Conservation (phyloP, 1,284 basidiomycete genomes). For the Apiotrichum montevideense region DNA sequence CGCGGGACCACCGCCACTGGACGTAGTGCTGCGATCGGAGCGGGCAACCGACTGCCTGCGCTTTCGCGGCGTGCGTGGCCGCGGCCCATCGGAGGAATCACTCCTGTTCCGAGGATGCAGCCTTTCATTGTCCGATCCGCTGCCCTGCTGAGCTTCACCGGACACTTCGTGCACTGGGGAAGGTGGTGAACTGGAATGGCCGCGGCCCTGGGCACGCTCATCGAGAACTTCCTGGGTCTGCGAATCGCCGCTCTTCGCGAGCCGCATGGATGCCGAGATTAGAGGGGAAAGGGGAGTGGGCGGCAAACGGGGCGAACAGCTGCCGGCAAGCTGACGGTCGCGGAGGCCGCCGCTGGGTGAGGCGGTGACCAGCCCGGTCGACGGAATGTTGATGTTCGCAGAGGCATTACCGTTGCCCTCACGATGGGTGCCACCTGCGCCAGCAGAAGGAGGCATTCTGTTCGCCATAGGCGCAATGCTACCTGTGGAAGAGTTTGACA, state of each 20-base stretch:
- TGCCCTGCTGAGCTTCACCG: background rate
- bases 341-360: conserved; percentile 2
- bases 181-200: conserved; percentile 17
- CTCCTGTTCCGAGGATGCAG: background rate
- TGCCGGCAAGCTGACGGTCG: background rate
- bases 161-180: conserved; percentile 38
- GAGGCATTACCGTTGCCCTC: background rate
- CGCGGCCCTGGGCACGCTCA: conserved; percentile 3
- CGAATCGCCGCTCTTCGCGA: conserved; percentile 3
- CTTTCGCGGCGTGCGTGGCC: conserved; percentile 20
- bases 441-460: background rate
- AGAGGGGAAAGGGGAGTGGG: conserved; percentile 10
- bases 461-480: conserved; percentile 5
- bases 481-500: conserved; percentile 30
- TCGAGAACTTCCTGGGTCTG: conserved; percentile 14
- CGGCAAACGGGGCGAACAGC: background rate
- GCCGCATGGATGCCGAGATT: background rate
- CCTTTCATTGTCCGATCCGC: conserved; percentile 3
- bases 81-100: conserved; percentile 9
- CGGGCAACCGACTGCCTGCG: conserved; percentile 32
- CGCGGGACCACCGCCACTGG: conserved; percentile 1
- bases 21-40: conserved; percentile 32
- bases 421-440: background rate
- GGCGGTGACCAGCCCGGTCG: background rate
- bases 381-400: background rate